Evolutionary conservation across 495 filamentous ascomycete genomes (phyloP).

Genomic region (Hypomontagnella submonticulosa): DNA sequence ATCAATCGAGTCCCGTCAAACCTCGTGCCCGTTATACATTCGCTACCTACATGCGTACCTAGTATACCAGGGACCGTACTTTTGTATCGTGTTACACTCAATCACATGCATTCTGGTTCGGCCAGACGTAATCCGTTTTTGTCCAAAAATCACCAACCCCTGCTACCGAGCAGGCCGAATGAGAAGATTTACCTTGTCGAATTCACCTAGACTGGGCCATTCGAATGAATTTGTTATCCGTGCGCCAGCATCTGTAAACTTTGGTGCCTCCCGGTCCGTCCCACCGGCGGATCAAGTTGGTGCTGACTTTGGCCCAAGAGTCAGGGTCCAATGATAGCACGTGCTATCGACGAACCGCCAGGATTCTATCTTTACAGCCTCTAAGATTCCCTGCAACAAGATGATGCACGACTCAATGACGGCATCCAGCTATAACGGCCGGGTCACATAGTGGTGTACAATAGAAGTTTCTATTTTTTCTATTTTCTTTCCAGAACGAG

Average conservation of each 20-base stretch:
- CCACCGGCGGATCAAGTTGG: conserved; percentile 19
- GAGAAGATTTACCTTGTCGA: conserved; percentile 16
- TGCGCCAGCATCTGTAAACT: conserved; percentile 5
- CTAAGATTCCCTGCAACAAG: conserved; percentile 5
- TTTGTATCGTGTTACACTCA: neutral
- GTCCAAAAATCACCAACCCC: conserved; percentile 30
- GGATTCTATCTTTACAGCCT: conserved; percentile 27
- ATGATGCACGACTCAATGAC: conserved; percentile 7
- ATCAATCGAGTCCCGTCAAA: conserved; percentile 18
- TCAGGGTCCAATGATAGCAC: conserved; percentile 21
- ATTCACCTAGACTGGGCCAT: conserved; percentile 32
- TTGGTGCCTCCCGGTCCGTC: conserved; percentile 27
- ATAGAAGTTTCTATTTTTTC: conserved; percentile 38
- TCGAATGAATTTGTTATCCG: conserved; percentile 6
- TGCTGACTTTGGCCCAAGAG: conserved; percentile 25
- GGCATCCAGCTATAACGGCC: conserved; percentile 4
- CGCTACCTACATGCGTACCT: neutral
- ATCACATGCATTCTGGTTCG: neutral
- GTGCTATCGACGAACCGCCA: conserved; percentile 22
- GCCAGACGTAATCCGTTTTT: conserved; percentile 6
- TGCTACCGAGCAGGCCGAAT: conserved; percentile 37
- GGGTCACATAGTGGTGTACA: neutral
- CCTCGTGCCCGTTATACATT: conserved; percentile 1
- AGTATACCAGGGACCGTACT: neutral
- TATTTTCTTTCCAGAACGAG: conserved; percentile 32